phyloP scores from a whole-genome alignment of 208 protist species.

The Leishmania guyanensis region DNA sequence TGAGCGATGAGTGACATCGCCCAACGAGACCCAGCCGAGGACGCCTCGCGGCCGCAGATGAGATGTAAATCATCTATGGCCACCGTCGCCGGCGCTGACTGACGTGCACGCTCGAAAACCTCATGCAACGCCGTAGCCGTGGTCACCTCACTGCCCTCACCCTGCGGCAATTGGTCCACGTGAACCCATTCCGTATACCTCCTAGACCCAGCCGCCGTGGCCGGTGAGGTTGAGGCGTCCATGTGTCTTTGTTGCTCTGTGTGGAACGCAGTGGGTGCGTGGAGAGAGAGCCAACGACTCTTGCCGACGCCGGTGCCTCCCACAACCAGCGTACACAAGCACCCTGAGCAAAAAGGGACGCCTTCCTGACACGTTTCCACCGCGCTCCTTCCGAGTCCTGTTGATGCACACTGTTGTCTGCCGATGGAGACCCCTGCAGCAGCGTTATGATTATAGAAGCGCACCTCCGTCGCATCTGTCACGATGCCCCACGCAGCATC shows the following conservation, averaged over 20 bases:
- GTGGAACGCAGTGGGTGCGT: not conserved
- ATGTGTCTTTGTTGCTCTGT: not conserved
- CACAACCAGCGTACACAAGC: conserved; percentile 38
- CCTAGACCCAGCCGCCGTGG: not conserved
- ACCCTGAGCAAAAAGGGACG: not conserved
- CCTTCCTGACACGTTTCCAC: not conserved
- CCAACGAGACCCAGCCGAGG: conserved; percentile 41
- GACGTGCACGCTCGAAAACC: conserved; percentile 91
- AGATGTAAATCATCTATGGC: conserved; percentile 63
- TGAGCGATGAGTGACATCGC: conserved; percentile 44
- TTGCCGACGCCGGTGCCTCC: conserved; percentile 58
- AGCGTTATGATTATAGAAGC: conserved; percentile 1
- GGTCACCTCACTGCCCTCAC: conserved; percentile 39
- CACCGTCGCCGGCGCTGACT: conserved; percentile 76
- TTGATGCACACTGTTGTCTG: not conserved
- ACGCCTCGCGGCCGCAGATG: conserved; percentile 36
- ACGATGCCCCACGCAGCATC: conserved; percentile 27
- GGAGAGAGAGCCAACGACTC: conserved; percentile 27
- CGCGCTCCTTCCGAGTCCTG: no score
- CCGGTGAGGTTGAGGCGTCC: not conserved
- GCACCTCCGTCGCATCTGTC: conserved; percentile 31
- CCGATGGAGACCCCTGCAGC: not conserved
- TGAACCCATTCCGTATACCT: conserved; percentile 28
- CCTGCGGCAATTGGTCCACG: conserved; percentile 49
- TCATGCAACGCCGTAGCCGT: conserved; percentile 92